phyloP scores from a whole-genome alignment of 805 yeast species.

The Monosporozyma yasuniensis region DNA sequence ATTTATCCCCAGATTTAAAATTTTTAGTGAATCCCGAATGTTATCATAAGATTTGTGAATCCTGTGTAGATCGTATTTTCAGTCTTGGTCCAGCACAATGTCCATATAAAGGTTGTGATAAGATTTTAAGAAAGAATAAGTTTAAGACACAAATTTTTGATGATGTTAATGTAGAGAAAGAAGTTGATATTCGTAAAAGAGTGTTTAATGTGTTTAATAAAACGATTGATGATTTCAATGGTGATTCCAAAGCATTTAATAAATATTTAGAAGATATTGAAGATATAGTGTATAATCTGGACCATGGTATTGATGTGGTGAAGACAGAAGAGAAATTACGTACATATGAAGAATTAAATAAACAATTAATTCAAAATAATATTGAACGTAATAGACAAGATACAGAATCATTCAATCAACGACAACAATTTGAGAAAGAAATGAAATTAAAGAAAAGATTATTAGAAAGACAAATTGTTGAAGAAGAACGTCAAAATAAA shows the following conservation, averaged over 20 bases:
- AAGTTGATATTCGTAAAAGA: constrained; percentile 79
- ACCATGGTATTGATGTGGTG: constrained; percentile 59
- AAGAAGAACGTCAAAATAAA: constrained; percentile 47
- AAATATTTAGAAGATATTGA: constrained; percentile 79
- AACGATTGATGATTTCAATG: constrained; percentile 61
- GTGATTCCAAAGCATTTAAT: constrained; percentile 51
- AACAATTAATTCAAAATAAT: constrained; percentile 66
- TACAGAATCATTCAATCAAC: constrained; percentile 48
- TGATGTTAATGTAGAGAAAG: constrained; percentile 81
- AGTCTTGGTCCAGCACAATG: constrained; percentile 95
- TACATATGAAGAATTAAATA: constrained; percentile 65
- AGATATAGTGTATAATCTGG: constrained; percentile 65
- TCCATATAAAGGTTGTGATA: constrained; percentile 87
- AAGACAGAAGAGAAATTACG: constrained; percentile 56
- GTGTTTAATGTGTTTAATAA: constrained; percentile 74
- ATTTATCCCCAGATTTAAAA: constrained; percentile 85
- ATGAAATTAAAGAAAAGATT: constrained; percentile 40
- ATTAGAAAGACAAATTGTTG: constrained; percentile 58
- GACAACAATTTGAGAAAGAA: constrained; percentile 65
- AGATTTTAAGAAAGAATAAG: constrained; percentile 74
- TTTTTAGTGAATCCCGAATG: constrained; percentile 95
- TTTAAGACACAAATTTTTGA: constrained; percentile 92
- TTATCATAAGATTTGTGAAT: constrained; percentile 93
- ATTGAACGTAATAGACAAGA: constrained; percentile 67
- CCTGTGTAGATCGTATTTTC: constrained; percentile 92